phyloP scores from a whole-genome alignment of 352 stramenopile genomes.

The Paralagenidium karlingii region DNA sequence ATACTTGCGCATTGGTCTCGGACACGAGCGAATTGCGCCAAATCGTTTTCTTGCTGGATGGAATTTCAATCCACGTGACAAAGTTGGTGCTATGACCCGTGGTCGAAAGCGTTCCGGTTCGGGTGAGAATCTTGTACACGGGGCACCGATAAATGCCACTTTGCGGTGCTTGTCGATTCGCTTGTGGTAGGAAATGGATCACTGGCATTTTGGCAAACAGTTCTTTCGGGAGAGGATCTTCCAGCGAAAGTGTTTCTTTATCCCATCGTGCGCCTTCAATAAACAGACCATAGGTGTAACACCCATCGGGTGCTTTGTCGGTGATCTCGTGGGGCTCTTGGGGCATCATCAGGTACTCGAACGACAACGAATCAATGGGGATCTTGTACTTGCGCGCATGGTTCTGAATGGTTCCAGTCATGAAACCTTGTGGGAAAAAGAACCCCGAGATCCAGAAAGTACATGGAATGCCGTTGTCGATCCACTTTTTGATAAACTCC shows the following conservation, averaged over 20 bases:
- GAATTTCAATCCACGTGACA: conserved; percentile 91
- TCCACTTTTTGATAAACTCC: conserved; percentile 54
- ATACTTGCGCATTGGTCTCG: conserved; percentile 49
- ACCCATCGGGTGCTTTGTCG: conserved; percentile 34
- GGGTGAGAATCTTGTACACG: conserved; percentile 92
- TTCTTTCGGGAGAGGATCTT: conserved; percentile 85
- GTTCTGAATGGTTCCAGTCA: conserved; percentile 57
- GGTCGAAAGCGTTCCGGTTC: conserved; percentile 80
- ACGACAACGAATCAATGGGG: conserved; percentile 78
- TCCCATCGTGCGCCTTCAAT: conserved; percentile 84
- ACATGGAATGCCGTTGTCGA: conserved; percentile 51
- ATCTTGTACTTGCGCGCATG: conserved; percentile 45
- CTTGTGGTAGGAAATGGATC: conserved; percentile 72
- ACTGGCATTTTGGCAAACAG: conserved; percentile 88
- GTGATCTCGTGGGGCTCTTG: conserved; percentile 27
- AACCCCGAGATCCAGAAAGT: conserved; percentile 88
- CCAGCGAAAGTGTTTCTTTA: conserved; percentile 47
- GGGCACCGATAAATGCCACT: conserved; percentile 88
- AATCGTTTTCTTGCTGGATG: conserved; percentile 51
- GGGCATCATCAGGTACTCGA: conserved; percentile 63
- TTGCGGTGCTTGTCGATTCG: conserved; percentile 62
- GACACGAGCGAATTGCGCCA: conserved; percentile 49
- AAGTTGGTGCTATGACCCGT: conserved; percentile 92
- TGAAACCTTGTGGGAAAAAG: conserved; percentile 32
- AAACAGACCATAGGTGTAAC: conserved; percentile 82